These are phyloP conservation scores for Scorias spongiosa DNA, from an alignment of 2,329 filamentous ascomycete species.

Conservation along the genomic window DNA sequence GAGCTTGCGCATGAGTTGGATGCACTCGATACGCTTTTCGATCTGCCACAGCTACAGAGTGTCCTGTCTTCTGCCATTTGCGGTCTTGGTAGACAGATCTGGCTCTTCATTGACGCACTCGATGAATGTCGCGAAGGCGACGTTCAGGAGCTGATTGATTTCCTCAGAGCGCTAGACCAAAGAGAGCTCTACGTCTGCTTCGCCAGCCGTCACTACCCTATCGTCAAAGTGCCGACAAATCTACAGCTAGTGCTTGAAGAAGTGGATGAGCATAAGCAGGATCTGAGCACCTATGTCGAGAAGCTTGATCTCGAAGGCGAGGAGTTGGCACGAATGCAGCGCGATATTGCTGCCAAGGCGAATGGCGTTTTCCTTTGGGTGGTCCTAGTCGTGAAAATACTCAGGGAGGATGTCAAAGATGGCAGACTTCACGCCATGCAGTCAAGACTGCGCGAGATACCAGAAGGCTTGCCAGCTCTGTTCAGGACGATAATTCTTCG, in stretches of 20 bases:
- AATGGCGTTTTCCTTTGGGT: constrained; percentile 33
- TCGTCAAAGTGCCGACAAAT: constrained; percentile 20
- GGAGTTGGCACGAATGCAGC: background rate
- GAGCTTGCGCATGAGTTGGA: constrained; percentile 23
- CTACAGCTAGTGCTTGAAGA: constrained; percentile 21
- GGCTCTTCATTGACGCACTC: constrained; percentile 30
- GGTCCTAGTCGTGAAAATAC: constrained; percentile 29
- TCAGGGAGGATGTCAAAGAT: constrained; percentile 27
- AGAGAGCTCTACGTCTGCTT: constrained; percentile 21
- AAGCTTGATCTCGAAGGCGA: constrained; percentile 1
- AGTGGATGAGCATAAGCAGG: constrained; percentile 19
- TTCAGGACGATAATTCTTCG: constrained; percentile 37
- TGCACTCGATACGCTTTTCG: constrained; percentile 2
- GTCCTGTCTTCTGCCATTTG: constrained; percentile 14
- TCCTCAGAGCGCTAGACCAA: constrained; percentile 20
- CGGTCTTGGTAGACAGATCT: constrained; percentile 16
- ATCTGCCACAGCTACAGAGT: constrained; percentile 14
- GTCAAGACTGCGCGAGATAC: constrained; percentile 25
- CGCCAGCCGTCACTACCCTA: constrained; percentile 31
- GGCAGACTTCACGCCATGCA: constrained; percentile 18
- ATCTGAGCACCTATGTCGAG: constrained; percentile 22
- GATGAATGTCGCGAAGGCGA: constrained; percentile 30
- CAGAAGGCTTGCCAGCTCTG: constrained; percentile 28
- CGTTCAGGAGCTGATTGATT: constrained; percentile 23
- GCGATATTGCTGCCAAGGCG: constrained; percentile 22